Conservation (phyloP, 169 alveolate species). For the Sarcocystis neurona region DNA sequence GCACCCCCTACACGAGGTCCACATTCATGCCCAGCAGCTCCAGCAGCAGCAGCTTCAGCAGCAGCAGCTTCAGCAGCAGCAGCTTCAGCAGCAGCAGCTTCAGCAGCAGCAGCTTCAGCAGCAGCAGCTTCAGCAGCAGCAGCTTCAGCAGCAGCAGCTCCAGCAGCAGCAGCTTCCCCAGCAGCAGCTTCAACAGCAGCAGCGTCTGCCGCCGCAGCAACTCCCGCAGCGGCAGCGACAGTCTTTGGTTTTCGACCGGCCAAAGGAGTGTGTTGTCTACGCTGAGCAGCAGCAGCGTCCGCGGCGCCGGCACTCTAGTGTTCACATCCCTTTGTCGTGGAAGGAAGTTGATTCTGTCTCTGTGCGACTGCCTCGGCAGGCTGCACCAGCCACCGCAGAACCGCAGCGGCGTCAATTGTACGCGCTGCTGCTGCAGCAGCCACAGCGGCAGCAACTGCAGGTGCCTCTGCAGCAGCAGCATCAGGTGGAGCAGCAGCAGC, state of each 20-base stretch:
- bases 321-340: no score
- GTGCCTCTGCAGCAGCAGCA: constrained; percentile 6
- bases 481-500: not conserved
- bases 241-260: no score
- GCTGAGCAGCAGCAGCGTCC: no score
- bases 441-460: constrained; percentile 7
- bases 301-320: no score
- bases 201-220: not conserved
- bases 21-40: not conserved
- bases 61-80: not conserved
- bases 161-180: constrained; percentile 18
- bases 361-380: not conserved
- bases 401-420: not conserved
- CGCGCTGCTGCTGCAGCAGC: not conserved
- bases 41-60: not conserved
- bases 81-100: constrained; percentile 33
- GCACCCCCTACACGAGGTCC: not conserved
- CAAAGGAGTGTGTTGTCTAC: no score
- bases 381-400: not conserved
- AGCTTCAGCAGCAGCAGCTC: not conserved
- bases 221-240: not conserved
- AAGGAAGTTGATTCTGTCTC: no score
- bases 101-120: not conserved
- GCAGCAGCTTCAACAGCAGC: constrained; percentile 23
- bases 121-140: not conserved